These are phyloP conservation scores for Fraxinus sp. DNA, from an alignment of 305 asterid genomes.

Conservation along the genomic window DNA sequence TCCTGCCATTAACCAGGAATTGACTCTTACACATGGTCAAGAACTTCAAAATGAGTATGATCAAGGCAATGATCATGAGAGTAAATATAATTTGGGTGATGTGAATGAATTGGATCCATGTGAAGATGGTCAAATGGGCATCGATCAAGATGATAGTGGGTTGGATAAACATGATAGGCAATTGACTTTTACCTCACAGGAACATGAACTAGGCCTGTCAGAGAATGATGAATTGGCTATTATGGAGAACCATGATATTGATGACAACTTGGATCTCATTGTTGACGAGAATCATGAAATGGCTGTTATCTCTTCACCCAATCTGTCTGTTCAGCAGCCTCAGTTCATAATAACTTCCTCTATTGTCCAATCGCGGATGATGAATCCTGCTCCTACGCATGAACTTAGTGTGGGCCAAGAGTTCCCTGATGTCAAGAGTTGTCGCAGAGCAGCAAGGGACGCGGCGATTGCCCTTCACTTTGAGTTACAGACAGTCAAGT, in stretches of 20 bases:
- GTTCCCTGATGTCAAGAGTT: conserved; percentile 64
- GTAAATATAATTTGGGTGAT: conserved; percentile 35
- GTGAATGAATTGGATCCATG: conserved; percentile 21
- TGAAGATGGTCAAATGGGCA: conserved; percentile 27
- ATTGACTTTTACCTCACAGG: conserved; percentile 33
- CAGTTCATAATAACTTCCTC: conserved; percentile 44
- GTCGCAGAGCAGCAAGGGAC: conserved; percentile 70
- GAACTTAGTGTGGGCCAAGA: conserved; percentile 68
- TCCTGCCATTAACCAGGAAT: conserved; percentile 29
- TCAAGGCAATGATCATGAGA: conserved; percentile 36
- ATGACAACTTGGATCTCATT: conserved; percentile 38
- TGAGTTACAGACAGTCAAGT: conserved; percentile 71
- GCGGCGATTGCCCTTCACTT: conserved; percentile 68
- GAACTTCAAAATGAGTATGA: conserved; percentile 33
- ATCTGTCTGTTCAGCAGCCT: conserved; percentile 34
- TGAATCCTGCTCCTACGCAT: conserved; percentile 37
- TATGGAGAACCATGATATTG: conserved; percentile 36
- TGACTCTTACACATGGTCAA: conserved; percentile 31
- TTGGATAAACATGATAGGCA: conserved; percentile 28
- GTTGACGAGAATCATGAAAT: conserved; percentile 37
- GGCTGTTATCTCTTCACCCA: conserved; percentile 28
- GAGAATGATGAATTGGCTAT: conserved; percentile 39
- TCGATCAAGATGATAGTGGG: conserved; percentile 34
- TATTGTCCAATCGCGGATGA: conserved; percentile 45
- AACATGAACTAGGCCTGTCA: conserved; percentile 30